Evolutionary conservation across 202 grass and related monocot genomes (phyloP).

Genomic region (Brachypodium distachyon): DNA sequence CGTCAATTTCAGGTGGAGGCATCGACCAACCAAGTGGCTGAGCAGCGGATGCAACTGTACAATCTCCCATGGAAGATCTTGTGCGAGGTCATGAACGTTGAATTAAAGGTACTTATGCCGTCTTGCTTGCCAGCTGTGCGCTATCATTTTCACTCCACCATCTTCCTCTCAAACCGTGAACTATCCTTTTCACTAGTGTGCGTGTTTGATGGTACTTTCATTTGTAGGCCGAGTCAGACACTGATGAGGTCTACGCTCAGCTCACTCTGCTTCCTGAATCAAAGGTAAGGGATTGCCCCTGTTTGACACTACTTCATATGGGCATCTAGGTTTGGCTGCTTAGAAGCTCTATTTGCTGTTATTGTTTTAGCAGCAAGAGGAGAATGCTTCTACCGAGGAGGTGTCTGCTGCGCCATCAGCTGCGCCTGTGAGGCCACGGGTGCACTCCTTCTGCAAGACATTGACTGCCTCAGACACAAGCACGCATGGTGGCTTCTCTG

Average conservation of each 20-base stretch:
- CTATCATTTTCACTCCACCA: not conserved
- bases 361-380: conserved; percentile 30
- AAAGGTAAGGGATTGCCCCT: conserved; percentile 29
- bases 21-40: conserved; percentile 67
- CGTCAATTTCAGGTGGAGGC: conserved; percentile 67
- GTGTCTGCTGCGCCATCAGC: not conserved
- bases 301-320: not conserved
- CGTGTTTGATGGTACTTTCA: not conserved
- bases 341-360: conserved; percentile 1
- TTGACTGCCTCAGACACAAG: conserved; percentile 92
- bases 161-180: not conserved
- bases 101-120: conserved; percentile 53
- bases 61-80: conserved; percentile 77
- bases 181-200: not conserved
- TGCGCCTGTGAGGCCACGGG: conserved; percentile 31
- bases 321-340: not conserved
- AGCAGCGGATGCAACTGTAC: conserved; percentile 65
- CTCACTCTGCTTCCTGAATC: conserved; percentile 69
- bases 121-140: not conserved
- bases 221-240: conserved; percentile 71
- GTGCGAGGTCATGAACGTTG: conserved; percentile 74
- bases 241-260: conserved; percentile 92
- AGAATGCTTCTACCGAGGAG: conserved; percentile 43
- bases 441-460: conserved; percentile 93
- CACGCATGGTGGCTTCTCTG: conserved; percentile 93